Conservation (phyloP, 1,284 basidiomycete species). For the Ganoderma sinense region DNA sequence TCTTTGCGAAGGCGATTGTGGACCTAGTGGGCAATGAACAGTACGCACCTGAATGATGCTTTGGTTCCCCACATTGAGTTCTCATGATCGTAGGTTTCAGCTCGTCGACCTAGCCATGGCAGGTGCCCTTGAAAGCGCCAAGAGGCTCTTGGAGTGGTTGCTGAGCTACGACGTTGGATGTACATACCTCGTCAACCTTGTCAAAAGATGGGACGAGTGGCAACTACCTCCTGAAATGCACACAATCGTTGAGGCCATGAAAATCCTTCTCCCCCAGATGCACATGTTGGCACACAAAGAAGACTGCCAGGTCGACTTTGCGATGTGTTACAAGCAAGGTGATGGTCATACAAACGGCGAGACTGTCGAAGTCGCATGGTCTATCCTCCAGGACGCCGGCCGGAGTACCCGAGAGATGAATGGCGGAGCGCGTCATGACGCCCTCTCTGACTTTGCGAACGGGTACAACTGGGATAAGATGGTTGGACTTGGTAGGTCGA, state of each 20-base stretch:
- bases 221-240: neutral
- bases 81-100: neutral
- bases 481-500: neutral
- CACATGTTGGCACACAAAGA: constrained; percentile 15
- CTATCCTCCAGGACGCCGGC: neutral
- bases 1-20: neutral
- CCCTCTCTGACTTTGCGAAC: neutral
- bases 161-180: neutral
- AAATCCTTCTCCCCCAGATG: constrained; percentile 5
- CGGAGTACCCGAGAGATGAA: neutral
- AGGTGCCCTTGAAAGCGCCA: neutral
- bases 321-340: constrained; percentile 3
- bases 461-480: neutral
- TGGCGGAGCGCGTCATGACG: neutral
- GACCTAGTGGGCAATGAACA: constrained; percentile 2
- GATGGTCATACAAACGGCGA: constrained; percentile 14
- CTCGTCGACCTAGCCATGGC: neutral
- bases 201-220: neutral
- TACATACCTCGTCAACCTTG: neutral
- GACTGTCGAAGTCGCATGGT: constrained; percentile 12
- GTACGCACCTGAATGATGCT: neutral
- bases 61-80: neutral
- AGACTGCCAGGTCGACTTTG: constrained; percentile 11
- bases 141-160: neutral
- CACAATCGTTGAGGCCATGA: neutral